Evolutionary conservation across 2,329 filamentous ascomycete species (phyloP), one percentile per base, ranked within the genome.

Genomic region (Rhinocladiella similis): DNA sequence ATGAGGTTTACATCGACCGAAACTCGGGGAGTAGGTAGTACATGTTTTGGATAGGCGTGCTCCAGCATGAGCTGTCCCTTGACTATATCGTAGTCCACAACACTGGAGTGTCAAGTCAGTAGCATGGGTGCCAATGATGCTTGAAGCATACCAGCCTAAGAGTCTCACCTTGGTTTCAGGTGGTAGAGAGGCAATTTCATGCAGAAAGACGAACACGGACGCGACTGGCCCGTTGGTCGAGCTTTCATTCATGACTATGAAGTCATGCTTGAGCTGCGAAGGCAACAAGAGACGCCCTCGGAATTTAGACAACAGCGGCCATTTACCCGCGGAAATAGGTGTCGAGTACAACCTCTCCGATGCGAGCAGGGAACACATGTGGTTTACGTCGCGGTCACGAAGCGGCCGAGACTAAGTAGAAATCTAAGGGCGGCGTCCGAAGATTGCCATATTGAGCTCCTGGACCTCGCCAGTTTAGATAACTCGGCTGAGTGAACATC

Each of bases 151-250:
- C 93, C 92, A 97, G 72, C 91, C 92, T 49, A 97, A 75, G 72
- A 97, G 96, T 59, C 93, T 87, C 59, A 97, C 87, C 75, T 97
- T 97, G n/a, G 85, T 83, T 39, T 83, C 83, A 13, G 75, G 62
- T n/a, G 75, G 68, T 47, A 76, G 75, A 49, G 69, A 68, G 3
- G 80, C 75, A 13, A 92, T 74, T 54, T 82, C 76, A 13, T 82
- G 83, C 53, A 93, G 77, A 57, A 91, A 84, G 57, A 86, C 84
- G 39, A 86, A 76, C 56, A 75, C 78, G 19, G 86, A 87, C 5
- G 90, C 82, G 29, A 83, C 47, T 14, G 59, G 59, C 12, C 13
- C 50, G 33, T 33, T 62, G 22, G 50, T 54, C 10, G 39, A 46
- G 29, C 25, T 35, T 43, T 50, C 50, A 29, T 29, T 56, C 59